Percentiles rank a stretch among this genome's conserved stretches.
Evolutionary conservation across 768 basidiomycete genomes (phyloP).

Genomic region (Leccinum barrowsii): DNA sequence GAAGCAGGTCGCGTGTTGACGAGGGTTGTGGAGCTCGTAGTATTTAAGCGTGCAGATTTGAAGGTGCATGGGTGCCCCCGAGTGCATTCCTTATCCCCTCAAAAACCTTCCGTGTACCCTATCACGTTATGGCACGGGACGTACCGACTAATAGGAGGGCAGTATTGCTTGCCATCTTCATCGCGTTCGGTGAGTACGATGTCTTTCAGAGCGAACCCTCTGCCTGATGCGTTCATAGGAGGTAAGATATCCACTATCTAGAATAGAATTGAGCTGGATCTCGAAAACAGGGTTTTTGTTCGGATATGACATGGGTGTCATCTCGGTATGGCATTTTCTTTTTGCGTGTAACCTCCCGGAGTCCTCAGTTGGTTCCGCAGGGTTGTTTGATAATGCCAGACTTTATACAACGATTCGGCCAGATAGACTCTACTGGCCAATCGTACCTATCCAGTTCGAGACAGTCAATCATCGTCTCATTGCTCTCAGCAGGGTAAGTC

Average conservation of each 20-base stretch:
- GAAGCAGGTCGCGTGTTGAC: background rate
- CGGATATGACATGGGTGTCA: constrained; percentile 76
- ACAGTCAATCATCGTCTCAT: constrained; percentile 75
- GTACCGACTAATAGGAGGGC: constrained; percentile 62
- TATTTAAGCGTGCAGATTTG: constrained; percentile 9
- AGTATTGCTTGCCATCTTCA: constrained; percentile 62
- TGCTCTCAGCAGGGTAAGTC: constrained; percentile 65
- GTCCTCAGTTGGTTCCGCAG: constrained; percentile 27
- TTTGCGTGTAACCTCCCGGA: constrained; percentile 1
- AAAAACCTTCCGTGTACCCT: background rate
- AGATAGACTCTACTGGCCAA: constrained; percentile 43
- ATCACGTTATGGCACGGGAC: constrained; percentile 33
- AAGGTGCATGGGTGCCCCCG: background rate
- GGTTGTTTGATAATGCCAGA: constrained; percentile 81
- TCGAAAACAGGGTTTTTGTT: constrained; percentile 51
- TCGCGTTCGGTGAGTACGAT: constrained; percentile 59
- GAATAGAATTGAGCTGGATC: background rate
- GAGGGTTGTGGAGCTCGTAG: background rate
- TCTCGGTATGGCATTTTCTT: constrained; percentile 46
- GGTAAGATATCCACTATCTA: constrained; percentile 11
- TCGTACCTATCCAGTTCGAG: constrained; percentile 55
- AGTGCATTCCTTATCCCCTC: background rate
- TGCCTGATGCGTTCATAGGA: constrained; percentile 11
- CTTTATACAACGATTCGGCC: constrained; percentile 67
- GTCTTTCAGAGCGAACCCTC: background rate